Evolutionary conservation across 768 basidiomycete genomes (phyloP).

Genomic region (Boletus sensibilis): DNA sequence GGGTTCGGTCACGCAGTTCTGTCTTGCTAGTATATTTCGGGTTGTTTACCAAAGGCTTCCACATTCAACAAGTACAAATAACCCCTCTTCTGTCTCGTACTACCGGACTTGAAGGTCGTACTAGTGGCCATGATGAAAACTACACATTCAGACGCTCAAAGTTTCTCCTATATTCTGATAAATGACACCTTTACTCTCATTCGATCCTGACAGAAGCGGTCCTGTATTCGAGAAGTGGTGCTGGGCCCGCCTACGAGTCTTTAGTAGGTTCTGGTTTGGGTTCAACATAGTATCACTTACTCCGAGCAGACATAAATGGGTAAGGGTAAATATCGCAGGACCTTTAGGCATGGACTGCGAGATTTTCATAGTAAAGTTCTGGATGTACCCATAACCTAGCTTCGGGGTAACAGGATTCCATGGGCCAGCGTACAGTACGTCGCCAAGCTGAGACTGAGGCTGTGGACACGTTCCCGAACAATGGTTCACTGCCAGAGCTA

Average conservation of each 20-base stretch:
- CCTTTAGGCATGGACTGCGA: not conserved
- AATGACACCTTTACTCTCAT: not conserved
- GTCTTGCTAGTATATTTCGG: not conserved
- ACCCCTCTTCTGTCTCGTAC: not conserved
- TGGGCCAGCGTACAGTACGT: not conserved
- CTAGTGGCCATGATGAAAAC: not conserved
- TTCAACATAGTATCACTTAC: not conserved
- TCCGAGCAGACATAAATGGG: not conserved
- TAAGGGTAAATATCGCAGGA: not conserved
- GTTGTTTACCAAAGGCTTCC: constrained; percentile 13
- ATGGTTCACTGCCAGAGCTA: not conserved
- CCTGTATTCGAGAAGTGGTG: not conserved
- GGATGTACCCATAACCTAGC: not conserved
- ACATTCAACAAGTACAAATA: constrained; percentile 21
- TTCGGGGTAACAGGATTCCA: not conserved
- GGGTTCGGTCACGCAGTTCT: not conserved
- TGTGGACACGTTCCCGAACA: not conserved
- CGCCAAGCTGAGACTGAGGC: constrained; percentile 7
- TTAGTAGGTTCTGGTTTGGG: not conserved
- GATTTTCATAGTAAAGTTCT: not conserved
- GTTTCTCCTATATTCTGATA: not conserved
- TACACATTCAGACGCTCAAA: not conserved
- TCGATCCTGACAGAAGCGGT: not conserved
- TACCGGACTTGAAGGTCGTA: not conserved
- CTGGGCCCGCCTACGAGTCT: not conserved